Percentiles rank a stretch among this genome's conserved stretches.
phyloP scores from a whole-genome alignment of 208 protist species.

The Porcisia hertigi region DNA sequence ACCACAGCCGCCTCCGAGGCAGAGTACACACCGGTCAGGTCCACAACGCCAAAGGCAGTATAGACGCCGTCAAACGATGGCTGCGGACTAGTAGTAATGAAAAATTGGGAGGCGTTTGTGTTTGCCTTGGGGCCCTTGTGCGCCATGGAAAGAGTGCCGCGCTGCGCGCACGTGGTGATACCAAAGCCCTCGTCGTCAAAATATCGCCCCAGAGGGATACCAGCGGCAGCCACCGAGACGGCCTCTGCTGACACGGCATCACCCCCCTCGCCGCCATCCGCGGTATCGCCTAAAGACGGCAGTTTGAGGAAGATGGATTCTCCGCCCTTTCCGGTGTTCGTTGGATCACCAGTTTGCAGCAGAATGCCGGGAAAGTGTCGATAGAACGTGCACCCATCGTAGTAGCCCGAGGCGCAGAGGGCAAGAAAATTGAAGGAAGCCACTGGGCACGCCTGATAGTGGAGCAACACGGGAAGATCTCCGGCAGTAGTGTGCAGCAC shows the following conservation, averaged over 20 bases:
- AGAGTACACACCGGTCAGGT: conserved; percentile 41
- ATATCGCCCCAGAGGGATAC: conserved; percentile 34
- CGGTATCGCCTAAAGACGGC: neutral
- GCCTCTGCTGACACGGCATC: conserved; percentile 1
- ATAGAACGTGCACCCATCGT: conserved; percentile 95
- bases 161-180: conserved; percentile 75
- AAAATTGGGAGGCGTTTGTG: conserved; percentile 93
- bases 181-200: conserved; percentile 93
- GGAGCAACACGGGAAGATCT: conserved; percentile 69
- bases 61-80: conserved; percentile 87
- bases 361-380: conserved; percentile 92
- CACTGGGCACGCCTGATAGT: conserved; percentile 74
- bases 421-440: conserved; percentile 97
- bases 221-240: conserved; percentile 5
- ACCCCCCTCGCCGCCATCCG: neutral
- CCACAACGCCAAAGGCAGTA: conserved; percentile 95
- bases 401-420: conserved; percentile 93
- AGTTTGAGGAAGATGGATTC: conserved; percentile 89
- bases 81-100: conserved; percentile 70
- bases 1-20: neutral
- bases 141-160: conserved; percentile 95
- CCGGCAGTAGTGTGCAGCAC: conserved; percentile 73
- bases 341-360: conserved; percentile 92
- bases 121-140: conserved; percentile 87
- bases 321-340: conserved; percentile 94